phyloP scores from a whole-genome alignment of 306 rosid species.

The Trifolium fragiferum region DNA sequence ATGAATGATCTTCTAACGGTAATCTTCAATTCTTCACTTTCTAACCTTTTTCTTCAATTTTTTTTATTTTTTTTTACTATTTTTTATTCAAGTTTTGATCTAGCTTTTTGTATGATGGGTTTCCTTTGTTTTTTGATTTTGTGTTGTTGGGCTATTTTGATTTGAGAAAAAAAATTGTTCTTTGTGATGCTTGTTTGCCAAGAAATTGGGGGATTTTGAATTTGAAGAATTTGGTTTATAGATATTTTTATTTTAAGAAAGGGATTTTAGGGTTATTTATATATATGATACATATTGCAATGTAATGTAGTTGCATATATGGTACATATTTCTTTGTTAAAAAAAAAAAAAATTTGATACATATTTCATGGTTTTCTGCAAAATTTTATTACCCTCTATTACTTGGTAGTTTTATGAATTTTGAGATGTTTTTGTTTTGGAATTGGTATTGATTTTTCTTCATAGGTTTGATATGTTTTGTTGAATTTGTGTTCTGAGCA shows the following conservation, averaged over 20 bases:
- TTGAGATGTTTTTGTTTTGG: neutral
- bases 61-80: neutral
- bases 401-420: neutral
- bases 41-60: too few relatives aligned
- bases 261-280: conserved; percentile 5
- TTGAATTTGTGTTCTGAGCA: neutral
- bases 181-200: neutral
- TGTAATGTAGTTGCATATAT: neutral
- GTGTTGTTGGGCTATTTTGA: neutral
- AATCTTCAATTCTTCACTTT: conserved; percentile 32
- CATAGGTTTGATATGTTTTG: neutral
- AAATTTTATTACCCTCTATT: neutral
- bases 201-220: conserved; percentile 25
- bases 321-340: too few relatives aligned
- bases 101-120: neutral
- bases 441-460: neutral
- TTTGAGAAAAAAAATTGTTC: neutral
- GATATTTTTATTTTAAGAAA: neutral
- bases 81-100: conserved; percentile 42
- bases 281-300: conserved; percentile 10
- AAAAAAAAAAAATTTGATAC: too few relatives aligned
- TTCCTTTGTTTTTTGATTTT: neutral
- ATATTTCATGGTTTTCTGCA: conserved; percentile 4
- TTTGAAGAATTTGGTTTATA: conserved; percentile 29
- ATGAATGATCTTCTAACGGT: conserved; percentile 96